phyloP scores from a whole-genome alignment of 2,329 filamentous ascomycete species.

The Dryadomyces sulphureus region DNA sequence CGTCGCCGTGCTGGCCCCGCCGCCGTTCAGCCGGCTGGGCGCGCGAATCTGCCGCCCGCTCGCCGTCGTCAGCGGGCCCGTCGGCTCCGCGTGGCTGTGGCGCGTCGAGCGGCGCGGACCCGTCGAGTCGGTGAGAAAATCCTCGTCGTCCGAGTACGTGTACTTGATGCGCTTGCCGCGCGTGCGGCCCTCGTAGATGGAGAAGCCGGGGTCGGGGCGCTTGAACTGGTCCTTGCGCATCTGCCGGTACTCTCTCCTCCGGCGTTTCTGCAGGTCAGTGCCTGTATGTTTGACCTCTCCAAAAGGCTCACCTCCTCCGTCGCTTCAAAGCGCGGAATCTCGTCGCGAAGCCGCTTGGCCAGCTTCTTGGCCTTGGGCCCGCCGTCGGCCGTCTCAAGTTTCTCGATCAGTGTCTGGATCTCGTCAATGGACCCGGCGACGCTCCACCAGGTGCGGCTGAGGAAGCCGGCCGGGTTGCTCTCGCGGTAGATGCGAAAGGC shows the following conservation, averaged over 20 bases:
- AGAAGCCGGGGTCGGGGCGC: conserved; percentile 77
- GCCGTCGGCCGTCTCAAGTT: conserved; percentile 61
- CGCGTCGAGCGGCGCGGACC: conserved; percentile 52
- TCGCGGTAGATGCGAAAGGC: conserved; percentile 89
- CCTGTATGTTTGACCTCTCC: not conserved
- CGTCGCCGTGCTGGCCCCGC: conserved; percentile 30
- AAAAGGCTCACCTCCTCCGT: conserved; percentile 64
- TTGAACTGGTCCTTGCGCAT: conserved; percentile 76
- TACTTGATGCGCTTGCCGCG: conserved; percentile 94
- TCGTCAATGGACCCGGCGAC: conserved; percentile 86
- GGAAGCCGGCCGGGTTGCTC: conserved; percentile 62
- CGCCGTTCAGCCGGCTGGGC: conserved; percentile 44
- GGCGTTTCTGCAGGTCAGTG: conserved; percentile 54
- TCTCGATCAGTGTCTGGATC: conserved; percentile 58
- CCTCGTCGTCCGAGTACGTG: conserved; percentile 83
- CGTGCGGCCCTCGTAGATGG: conserved; percentile 89
- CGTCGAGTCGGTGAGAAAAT: conserved; percentile 50
- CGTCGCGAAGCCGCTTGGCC: conserved; percentile 60
- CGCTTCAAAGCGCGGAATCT: conserved; percentile 80
- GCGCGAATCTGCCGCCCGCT: conserved; percentile 76
- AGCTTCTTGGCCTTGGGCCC: conserved; percentile 68
- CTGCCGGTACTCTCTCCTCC: conserved; percentile 79
- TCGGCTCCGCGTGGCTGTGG: conserved; percentile 57
- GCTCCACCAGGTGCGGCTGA: conserved; percentile 73
- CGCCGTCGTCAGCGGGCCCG: conserved; percentile 53